Base-by-base conservation (phyloP, 257 asterid genomes). In the Cynanchum wilfordii region DNA sequence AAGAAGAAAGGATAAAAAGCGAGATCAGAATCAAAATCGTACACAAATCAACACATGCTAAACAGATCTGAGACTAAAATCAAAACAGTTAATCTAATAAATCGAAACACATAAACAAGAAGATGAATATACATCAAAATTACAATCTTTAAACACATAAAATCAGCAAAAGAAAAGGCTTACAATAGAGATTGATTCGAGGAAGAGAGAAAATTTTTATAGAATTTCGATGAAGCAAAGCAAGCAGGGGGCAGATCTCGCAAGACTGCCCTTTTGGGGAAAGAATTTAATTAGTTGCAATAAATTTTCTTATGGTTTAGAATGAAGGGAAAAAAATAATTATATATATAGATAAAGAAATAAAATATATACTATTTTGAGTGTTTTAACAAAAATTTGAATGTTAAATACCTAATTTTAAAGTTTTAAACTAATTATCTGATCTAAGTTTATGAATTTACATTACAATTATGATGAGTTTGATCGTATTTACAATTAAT, bases 231-330 rank as follows among this genome's bases (percentile, higher is more conserved):
- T 22, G 49, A 3, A 17, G 17, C n/a, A n/a, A n/a, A n/a, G n/a
- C 3, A 33, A 33, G 38, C 38, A 33, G 11, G 40, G 82, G 78
- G 81, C 76, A 80, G 79, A 83, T 77, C 81, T 75, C 57, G 68
- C 59, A 66, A n/a, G 79, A 75, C 74, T 71, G 79, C 84, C 83
- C 83, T 76, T 76, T 68, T 60, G 33, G 44, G 17, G 11, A 30
- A 33, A 62, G n/a, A 4, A 63, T 6, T 19, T 54, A 6, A 54
- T 20, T 54, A 54, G 59, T 5, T 20, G 27, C 25, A 54, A 20
- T 19, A 20, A 5, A 17, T 3, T 3, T 33, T 33, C 38, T 33
- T 33, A 33, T 33, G 38, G 38, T 33, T 33, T 33, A 33, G 38
- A 33, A 33, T 33, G 38, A 33, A n/a, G n/a, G n/a, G n/a, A n/a